Evolutionary conservation across 306 rosid species (phyloP).

Genomic region (Sophora flavescens): DNA sequence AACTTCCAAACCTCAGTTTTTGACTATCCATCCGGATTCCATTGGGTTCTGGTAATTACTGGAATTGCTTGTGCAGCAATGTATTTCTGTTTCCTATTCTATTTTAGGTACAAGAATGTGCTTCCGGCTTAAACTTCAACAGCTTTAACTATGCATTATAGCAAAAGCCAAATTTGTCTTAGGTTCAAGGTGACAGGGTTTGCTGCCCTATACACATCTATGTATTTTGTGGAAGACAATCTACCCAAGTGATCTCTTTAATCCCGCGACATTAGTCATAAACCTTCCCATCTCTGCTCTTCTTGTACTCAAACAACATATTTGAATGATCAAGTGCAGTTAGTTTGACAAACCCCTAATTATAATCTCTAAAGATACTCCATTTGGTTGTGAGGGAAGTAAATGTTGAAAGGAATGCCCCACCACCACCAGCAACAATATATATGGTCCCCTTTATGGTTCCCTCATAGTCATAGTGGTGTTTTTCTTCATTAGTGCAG

Average conservation of each 20-base stretch:
- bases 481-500: conserved; percentile 77
- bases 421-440: conserved; percentile 87
- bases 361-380: conserved; percentile 78
- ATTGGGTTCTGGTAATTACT: conserved; percentile 68
- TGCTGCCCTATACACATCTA: conserved; percentile 17
- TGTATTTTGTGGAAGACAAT: conserved; percentile 30
- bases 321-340: conserved; percentile 81
- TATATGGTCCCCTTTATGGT: conserved; percentile 83
- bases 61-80: conserved; percentile 61
- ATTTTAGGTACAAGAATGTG: conserved; percentile 77
- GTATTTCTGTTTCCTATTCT: conserved; percentile 66
- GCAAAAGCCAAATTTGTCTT: conserved; percentile 25
- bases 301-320: conserved; percentile 88
- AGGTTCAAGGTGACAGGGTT: conserved; percentile 21
- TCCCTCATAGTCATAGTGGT: conserved; percentile 59
- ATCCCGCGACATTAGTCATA: conserved; percentile 78
- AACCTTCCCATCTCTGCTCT: conserved; percentile 85
- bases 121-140: conserved; percentile 59
- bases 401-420: conserved; percentile 73
- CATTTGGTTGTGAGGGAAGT: conserved; percentile 71
- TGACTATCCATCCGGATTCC: conserved; percentile 61
- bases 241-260: conserved; percentile 70
- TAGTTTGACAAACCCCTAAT: conserved; percentile 76
- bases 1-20: conserved; percentile 67
- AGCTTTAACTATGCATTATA: conserved; percentile 36